phyloP scores from a whole-genome alignment of 805 yeast genomes.

The Lipomyces japonicus region DNA sequence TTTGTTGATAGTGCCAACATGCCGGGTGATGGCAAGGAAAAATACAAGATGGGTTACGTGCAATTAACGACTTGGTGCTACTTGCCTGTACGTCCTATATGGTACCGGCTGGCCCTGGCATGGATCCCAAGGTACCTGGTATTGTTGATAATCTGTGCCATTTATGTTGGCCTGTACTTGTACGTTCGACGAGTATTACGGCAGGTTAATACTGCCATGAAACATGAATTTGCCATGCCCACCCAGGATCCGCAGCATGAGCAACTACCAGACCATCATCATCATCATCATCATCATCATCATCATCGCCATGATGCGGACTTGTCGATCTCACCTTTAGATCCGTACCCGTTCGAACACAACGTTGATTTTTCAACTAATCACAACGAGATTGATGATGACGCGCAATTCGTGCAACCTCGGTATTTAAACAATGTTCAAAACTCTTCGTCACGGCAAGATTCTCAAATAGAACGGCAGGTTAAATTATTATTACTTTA shows the following conservation, averaged over 20 bases:
- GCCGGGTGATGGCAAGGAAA: not conserved
- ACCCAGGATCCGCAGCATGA: not conserved
- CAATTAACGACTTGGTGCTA: constrained; percentile 75
- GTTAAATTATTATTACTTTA: constrained; percentile 76
- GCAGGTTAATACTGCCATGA: constrained; percentile 16
- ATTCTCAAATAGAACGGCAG: constrained; percentile 67
- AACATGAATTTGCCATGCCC: not conserved
- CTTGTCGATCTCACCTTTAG: constrained; percentile 1
- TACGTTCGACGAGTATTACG: constrained; percentile 65
- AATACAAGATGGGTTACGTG: constrained; percentile 41
- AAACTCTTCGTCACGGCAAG: constrained; percentile 33
- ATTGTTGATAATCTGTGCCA: constrained; percentile 55
- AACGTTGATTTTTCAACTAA: constrained; percentile 5
- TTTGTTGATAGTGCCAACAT: constrained; percentile 43
- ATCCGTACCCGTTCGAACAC: not conserved
- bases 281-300: not conserved
- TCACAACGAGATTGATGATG: not conserved
- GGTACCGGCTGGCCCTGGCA: constrained; percentile 69
- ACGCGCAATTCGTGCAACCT: constrained; percentile 2
- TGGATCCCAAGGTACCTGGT: constrained; percentile 80
- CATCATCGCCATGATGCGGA: not conserved
- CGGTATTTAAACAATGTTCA: constrained; percentile 6
- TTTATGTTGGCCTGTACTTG: constrained; percentile 67
- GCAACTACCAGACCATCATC: not conserved
- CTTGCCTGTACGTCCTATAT: constrained; percentile 64